These are phyloP conservation scores for Quercus agrifolia DNA, from an alignment of 306 rosid genomes.

Conservation along the genomic window DNA sequence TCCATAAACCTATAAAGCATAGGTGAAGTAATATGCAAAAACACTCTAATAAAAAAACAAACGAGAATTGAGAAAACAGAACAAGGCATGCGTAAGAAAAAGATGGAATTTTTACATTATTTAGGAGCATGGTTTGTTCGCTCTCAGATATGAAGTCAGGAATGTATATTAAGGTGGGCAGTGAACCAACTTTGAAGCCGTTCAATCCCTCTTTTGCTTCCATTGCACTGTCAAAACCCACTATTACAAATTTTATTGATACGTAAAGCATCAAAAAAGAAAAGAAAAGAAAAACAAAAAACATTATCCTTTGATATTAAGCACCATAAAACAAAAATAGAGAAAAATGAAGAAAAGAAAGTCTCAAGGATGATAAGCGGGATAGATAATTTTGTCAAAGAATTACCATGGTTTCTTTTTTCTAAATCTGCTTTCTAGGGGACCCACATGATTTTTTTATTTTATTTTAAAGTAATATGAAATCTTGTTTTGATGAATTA, in stretches of 20 bases:
- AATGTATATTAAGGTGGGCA: conserved; percentile 58
- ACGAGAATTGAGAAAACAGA: neutral
- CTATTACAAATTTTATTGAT: neutral
- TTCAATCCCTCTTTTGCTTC: conserved; percentile 5
- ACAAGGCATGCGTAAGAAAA: neutral
- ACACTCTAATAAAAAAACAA: neutral
- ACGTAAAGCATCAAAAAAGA: neutral
- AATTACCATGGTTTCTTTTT: neutral
- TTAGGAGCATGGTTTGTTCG: conserved; percentile 51
- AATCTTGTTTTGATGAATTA: no score
- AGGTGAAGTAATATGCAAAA: conserved; percentile 12
- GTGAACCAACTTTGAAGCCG: conserved; percentile 55
- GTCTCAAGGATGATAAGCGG: neutral
- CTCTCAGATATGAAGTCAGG: conserved; percentile 57
- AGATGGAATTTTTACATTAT: conserved; percentile 37
- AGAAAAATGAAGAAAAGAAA: neutral
- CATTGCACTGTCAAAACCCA: no score
- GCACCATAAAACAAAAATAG: neutral
- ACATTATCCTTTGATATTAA: neutral
- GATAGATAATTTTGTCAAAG: neutral
- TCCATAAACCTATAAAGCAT: conserved; percentile 53
- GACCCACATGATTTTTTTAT: neutral
- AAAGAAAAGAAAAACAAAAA: neutral
- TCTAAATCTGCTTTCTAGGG: neutral
- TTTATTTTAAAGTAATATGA: no score